Conservation (phyloP, 441 rosid species). For the Adansonia grandidieri region DNA sequence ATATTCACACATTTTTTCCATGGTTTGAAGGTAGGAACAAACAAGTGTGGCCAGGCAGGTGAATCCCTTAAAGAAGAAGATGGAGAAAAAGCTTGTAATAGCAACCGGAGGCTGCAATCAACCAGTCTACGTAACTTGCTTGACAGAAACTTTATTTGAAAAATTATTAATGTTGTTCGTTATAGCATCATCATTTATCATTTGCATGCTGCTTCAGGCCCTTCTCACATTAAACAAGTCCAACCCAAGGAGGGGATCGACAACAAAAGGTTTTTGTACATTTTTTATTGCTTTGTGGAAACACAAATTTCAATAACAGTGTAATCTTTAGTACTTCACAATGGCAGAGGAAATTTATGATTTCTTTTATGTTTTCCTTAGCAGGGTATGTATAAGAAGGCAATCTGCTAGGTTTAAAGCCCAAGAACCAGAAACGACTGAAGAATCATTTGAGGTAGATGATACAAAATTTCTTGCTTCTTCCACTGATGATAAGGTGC, state of each 20-base stretch:
- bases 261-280: conserved; percentile 35
- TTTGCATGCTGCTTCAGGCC: conserved; percentile 37
- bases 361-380: not conserved
- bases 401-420: conserved; percentile 1
- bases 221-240: conserved; percentile 29
- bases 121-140: conserved; percentile 41
- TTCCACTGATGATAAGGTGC: not conserved
- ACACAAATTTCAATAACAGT: not conserved
- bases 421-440: not conserved
- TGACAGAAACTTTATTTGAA: conserved; percentile 20
- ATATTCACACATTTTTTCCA: conserved; percentile 6
- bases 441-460: not conserved
- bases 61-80: conserved; percentile 30
- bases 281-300: conserved; percentile 3
- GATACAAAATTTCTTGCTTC: not conserved
- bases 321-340: not conserved
- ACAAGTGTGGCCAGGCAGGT: conserved; percentile 24
- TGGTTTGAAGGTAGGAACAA: conserved; percentile 36
- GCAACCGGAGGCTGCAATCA: conserved; percentile 35
- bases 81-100: conserved; percentile 32
- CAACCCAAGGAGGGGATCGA: conserved; percentile 36
- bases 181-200: conserved; percentile 12
- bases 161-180: conserved; percentile 2
- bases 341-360: conserved; percentile 15
- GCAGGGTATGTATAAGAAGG: not conserved